A percentile compares a stretch with the other conserved stretches of the same genome.
Evolutionary conservation across 306 rosid genomes (phyloP).

Genomic region (Rosa persica): DNA sequence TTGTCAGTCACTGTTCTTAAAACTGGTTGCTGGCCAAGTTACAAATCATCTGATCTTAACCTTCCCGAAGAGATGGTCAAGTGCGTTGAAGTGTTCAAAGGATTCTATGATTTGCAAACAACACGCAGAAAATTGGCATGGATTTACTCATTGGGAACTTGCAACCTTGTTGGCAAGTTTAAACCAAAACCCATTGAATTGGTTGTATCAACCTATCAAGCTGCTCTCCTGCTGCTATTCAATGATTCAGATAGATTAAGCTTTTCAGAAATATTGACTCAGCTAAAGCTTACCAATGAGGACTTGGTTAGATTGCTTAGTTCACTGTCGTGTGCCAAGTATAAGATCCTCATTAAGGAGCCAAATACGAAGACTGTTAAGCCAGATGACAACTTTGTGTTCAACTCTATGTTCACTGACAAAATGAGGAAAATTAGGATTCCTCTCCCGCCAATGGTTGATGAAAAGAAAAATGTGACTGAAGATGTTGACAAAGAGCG

Average conservation of each 20-base stretch:
- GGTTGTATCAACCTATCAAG: slow-evolving; percentile 40
- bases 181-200: background rate
- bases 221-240: slow-evolving; percentile 70
- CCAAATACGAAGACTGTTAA: slow-evolving; percentile 37
- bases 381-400: slow-evolving; percentile 49
- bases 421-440: slow-evolving; percentile 90
- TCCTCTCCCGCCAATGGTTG: slow-evolving; percentile 78
- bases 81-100: background rate
- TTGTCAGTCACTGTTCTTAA: background rate
- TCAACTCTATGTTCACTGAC: slow-evolving; percentile 71
- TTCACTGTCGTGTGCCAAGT: slow-evolving; percentile 74
- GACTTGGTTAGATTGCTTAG: slow-evolving; percentile 62
- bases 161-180: slow-evolving; percentile 6
- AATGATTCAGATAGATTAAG: slow-evolving; percentile 65
- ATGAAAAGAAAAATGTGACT: slow-evolving; percentile 68
- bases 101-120: background rate
- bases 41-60: background rate
- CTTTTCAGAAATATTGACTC: slow-evolving; percentile 67
- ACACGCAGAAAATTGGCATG: background rate
- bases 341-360: background rate
- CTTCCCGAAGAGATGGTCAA: background rate
- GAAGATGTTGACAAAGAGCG: slow-evolving; percentile 83
- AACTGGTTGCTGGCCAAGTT: background rate
- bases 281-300: slow-evolving; percentile 58
- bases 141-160: slow-evolving; percentile 1